Conservation (phyloP, 495 filamentous ascomycete species). For the Penicillium atrosanguineum region DNA sequence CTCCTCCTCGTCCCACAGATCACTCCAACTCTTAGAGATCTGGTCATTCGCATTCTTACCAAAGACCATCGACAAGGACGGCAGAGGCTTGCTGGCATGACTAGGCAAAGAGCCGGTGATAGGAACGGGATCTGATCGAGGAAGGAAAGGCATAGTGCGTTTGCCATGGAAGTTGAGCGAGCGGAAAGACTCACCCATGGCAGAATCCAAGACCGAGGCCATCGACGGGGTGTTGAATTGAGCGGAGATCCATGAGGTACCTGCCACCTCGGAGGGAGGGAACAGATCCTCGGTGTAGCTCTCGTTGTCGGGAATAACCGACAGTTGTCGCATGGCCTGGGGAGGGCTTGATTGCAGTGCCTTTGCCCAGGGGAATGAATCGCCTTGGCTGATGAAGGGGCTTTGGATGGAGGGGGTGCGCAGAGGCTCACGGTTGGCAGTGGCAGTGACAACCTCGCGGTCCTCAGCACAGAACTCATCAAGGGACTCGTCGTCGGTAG, state of each 20-base stretch:
- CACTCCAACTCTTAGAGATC: constrained; percentile 96
- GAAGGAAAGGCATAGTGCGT: constrained; percentile 35
- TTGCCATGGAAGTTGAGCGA: constrained; percentile 52
- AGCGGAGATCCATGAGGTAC: constrained; percentile 70
- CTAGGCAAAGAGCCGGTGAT: constrained; percentile 79
- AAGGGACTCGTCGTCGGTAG: constrained; percentile 83
- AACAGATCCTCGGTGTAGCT: constrained; percentile 88
- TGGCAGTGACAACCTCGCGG: constrained; percentile 67
- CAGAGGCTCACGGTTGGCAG: constrained; percentile 89
- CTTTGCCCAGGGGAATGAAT: constrained; percentile 94
- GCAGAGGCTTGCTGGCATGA: constrained; percentile 59
- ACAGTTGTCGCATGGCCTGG: constrained; percentile 77
- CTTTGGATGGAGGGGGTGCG: constrained; percentile 93
- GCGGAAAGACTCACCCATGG: constrained; percentile 65
- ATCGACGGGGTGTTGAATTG: constrained; percentile 71
- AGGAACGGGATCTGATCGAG: constrained; percentile 51
- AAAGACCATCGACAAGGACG: constrained; percentile 73
- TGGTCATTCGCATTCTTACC: constrained; percentile 65
- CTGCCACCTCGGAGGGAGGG: constrained; percentile 68
- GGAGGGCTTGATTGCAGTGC: constrained; percentile 76
- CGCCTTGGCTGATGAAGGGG: constrained; percentile 72
- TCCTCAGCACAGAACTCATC: constrained; percentile 94
- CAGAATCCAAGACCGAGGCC: constrained; percentile 74
- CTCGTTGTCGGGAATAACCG: constrained; percentile 75
- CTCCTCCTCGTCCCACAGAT: constrained; percentile 93